Conservation (phyloP, 2,329 filamentous ascomycete species). For the Pseudovirgaria hyperparasitica region DNA sequence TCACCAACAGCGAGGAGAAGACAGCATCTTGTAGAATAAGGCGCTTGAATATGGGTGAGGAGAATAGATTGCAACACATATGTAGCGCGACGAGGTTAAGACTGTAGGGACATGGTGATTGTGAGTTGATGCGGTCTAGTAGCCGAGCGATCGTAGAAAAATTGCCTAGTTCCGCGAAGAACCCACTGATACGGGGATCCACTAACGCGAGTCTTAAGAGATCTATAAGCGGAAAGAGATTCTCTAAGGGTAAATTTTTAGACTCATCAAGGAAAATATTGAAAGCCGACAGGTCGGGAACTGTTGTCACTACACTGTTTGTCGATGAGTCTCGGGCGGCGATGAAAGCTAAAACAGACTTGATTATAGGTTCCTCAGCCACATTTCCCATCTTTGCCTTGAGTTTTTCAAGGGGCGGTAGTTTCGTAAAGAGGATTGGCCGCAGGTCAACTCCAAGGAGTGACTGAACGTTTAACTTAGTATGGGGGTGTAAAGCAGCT, state of each 20-base stretch:
- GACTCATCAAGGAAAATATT: conserved; percentile 48
- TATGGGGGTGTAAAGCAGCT: conserved; percentile 65
- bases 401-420: conserved; percentile 74
- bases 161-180: conserved; percentile 61
- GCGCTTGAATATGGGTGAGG: conserved; percentile 55
- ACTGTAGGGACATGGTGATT: conserved; percentile 56
- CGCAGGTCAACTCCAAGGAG: conserved; percentile 51
- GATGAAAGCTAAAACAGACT: conserved; percentile 58
- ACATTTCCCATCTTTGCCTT: conserved; percentile 59
- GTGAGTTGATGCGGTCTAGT: conserved; percentile 40
- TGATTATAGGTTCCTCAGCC: conserved; percentile 47
- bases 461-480: conserved; percentile 55
- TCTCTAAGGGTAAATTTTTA: conserved; percentile 44
- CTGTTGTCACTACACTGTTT: conserved; percentile 51
- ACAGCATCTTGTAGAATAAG: conserved; percentile 41
- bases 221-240: conserved; percentile 74
- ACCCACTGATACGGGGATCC: conserved; percentile 68
- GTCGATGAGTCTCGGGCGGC: conserved; percentile 43
- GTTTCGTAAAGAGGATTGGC: conserved; percentile 63
- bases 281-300: conserved; percentile 59
- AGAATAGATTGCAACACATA: conserved; percentile 74
- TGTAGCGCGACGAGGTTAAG: conserved; percentile 75
- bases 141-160: conserved; percentile 42
- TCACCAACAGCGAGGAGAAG: conserved; percentile 45
- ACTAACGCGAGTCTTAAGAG: conserved; percentile 65